These are phyloP conservation scores for Cinchona pubescens DNA, from an alignment of 257 asterid species.

Conservation along the genomic window DNA sequence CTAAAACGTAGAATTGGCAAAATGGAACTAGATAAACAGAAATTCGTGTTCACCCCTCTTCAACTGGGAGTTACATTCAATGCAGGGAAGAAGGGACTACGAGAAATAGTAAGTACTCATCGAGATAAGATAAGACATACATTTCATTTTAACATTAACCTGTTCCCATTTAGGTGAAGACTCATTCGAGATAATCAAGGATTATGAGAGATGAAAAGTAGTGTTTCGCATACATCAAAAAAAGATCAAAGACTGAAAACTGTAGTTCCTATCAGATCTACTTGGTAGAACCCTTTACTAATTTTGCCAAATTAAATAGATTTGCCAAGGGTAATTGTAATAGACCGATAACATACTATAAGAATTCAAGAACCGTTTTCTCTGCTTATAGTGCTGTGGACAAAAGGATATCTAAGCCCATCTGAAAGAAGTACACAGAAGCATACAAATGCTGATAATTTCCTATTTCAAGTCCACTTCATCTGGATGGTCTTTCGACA, in stretches of 20 bases:
- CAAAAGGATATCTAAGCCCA: background rate
- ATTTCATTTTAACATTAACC: background rate
- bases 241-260: background rate
- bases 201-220: background rate
- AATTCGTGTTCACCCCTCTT: background rate
- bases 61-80: too few relatives aligned
- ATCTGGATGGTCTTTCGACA: background rate
- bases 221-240: background rate
- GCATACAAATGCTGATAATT: background rate
- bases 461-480: background rate
- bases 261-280: background rate
- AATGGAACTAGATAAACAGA: background rate
- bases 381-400: background rate
- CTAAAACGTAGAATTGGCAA: background rate
- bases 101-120: too few relatives aligned
- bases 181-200: background rate
- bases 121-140: background rate
- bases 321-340: background rate
- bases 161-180: conserved; percentile 2
- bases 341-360: background rate
- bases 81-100: background rate
- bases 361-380: conserved; percentile 6
- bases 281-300: background rate
- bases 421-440: background rate
- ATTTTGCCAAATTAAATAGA: background rate